Conservation (phyloP, 371 early-diverging fungal genomes). For the Chytridium lagenaria region DNA sequence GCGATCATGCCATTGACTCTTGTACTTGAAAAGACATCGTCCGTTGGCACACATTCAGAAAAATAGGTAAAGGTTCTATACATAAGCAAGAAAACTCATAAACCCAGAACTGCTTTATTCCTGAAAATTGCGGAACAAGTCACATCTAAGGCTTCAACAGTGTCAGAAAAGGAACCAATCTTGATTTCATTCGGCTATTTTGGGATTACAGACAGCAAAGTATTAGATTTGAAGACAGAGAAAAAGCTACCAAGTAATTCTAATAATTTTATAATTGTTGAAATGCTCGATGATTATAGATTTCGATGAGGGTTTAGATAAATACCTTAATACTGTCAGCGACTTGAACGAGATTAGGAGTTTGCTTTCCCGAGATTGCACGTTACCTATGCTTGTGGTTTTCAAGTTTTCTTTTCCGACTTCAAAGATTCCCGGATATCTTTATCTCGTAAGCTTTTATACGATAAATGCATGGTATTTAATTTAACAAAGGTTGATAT, state of each 20-base stretch:
- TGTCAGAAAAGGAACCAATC: background rate
- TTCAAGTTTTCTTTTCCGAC: conserved; percentile 4
- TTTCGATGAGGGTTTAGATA: conserved; percentile 19
- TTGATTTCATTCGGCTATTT: conserved; percentile 27
- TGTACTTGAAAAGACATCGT: background rate
- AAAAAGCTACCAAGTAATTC: conserved; percentile 21
- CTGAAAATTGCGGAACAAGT: background rate
- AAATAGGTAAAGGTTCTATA: background rate
- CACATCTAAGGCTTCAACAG: background rate
- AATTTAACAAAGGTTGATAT: background rate
- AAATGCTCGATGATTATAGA: background rate
- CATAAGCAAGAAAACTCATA: no score
- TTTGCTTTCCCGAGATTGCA: conserved; percentile 11
- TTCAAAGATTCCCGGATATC: conserved; percentile 4
- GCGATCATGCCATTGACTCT: background rate
- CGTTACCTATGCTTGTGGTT: conserved; percentile 19
- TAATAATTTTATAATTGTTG: background rate
- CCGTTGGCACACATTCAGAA: background rate
- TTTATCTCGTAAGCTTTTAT: conserved; percentile 21
- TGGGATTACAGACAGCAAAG: conserved; percentile 29
- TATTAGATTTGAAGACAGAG: conserved; percentile 27
- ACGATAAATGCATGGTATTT: background rate
- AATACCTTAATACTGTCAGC: background rate
- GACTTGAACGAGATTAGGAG: conserved; percentile 5
- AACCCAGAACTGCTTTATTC: background rate